Base-by-base conservation (phyloP, 306 rosid species). In the Delonix regia region DNA sequence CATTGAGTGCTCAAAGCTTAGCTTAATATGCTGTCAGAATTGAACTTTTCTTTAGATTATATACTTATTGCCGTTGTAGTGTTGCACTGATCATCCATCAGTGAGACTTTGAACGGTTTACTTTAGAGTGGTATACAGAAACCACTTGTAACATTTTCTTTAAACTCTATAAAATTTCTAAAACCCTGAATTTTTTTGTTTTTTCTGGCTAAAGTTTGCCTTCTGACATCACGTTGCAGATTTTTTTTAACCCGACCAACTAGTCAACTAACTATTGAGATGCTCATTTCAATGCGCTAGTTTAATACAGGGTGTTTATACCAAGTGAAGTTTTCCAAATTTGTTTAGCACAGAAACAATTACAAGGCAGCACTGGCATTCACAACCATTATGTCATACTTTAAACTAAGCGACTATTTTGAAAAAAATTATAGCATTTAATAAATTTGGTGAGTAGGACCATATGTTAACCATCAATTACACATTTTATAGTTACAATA, bases 401-500 rank as follows among this genome's bases (percentile, higher is more conserved):
- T 64, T 53, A 48, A 78, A 48, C 27, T 60, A 42, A 66, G 36
- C 71, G 11, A 15, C 71, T 41, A 73, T 74, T 34, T 28, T 8
- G 41, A 55, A 67, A 36, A 65, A 25, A 60, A 86, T 79, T 77
- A 81, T 69, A 72, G 70, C 85, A 84, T 82, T 72, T 83, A 88
- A 87, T 81, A 82, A 74, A 76, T 82, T 70, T 49, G 88, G 84
- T 70, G 38, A 64, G 86, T 75, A 74, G 83, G 48, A 57, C 36
- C 82, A 82, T 67, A 75, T 61, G 80, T 73, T 79, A 79, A 85
- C 80, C 51, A 78, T 78, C 74, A 65, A 87, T 86, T 80, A 79
- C 89, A 83, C 86, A 75, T 78, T 64, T 78, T 76, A 71, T 62
- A 81, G 86, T 84, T 84, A 78, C 86, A 71, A 75, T 80, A 84